phyloP scores from a whole-genome alignment of 441 rosid genomes.

The Adansonia rubrostipa region DNA sequence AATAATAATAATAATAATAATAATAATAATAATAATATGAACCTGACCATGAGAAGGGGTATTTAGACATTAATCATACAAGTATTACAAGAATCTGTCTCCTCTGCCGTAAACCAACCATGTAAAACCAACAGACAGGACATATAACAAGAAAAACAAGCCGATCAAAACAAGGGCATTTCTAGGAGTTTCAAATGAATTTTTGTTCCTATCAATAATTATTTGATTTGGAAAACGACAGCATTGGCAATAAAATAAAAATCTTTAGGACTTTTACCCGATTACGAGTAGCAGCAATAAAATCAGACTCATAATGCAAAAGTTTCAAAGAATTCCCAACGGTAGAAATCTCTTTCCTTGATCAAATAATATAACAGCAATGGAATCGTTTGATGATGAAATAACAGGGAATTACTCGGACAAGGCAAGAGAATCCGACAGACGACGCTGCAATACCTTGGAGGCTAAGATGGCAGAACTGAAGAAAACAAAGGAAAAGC shows the following conservation, averaged over 20 bases:
- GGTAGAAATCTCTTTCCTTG: neutral
- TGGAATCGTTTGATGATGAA: slow-evolving; percentile 27
- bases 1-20: too few relatives aligned
- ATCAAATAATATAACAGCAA: neutral
- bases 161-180: neutral
- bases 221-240: slow-evolving; percentile 7
- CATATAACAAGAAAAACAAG: neutral
- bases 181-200: neutral
- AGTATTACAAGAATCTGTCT: neutral
- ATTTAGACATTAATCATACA: neutral
- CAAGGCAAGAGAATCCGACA: neutral
- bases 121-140: neutral
- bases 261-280: neutral
- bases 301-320: neutral
- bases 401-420: neutral
- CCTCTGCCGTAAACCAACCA: slow-evolving; percentile 2
- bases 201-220: neutral
- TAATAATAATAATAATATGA: too few relatives aligned
- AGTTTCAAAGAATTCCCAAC: neutral
- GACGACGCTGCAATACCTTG: neutral
- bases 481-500: slow-evolving; percentile 34
- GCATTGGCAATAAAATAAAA: neutral
- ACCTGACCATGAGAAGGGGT: too few relatives aligned
- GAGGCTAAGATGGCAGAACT: slow-evolving; percentile 44
- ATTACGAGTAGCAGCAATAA: neutral